Evolutionary conservation across 192 early-diverging fungal genomes (phyloP), one percentile per base, ranked within the genome.

Genomic region (Endogone sp.): DNA sequence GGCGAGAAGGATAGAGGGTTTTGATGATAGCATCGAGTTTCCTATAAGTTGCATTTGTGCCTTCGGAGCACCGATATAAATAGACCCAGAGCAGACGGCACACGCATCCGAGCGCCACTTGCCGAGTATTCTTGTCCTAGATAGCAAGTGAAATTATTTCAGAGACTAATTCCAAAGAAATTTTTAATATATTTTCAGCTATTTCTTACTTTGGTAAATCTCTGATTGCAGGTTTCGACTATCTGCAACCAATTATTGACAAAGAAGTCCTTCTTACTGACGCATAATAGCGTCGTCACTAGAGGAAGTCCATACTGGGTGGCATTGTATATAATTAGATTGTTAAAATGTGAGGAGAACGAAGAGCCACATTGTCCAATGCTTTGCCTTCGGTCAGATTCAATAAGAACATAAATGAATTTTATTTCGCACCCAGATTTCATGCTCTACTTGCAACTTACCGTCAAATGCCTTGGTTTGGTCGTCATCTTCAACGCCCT

Each of bases 51-150:
- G 74, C 74, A 9, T 72, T 75, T 0, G 69, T 84, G 27, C 88
- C 77, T 67, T 96, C 96, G 2, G 83, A 85, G 68, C 91, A 95
- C 58, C 96, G 90, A 74, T 95, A 98, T 23, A 98, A 73, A 71
- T 95, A 97, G 16, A 94, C 92, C 98, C 98, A 99, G 23, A 95
- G 71, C 56, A 98, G 79, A 3, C 94, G 89, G 29, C 86, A 77
- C 2, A 96, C 77, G 59, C 90, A 95, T 8, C 87, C 86, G 64
- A 99, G 73, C 0, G 94, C 89, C 21, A 94, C 85, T 22, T 83
- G 80, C 2, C 92, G 84, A 61, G 88, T 83, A 58, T 79, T 70
- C 78, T 92, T 93, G 67, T 94, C 91, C 80, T 91, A 8, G 11
- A 31, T 37, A 31, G 29, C 28, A 44, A 49, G 24, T 37, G 58